phyloP scores from a whole-genome alignment of 2,329 filamentous ascomycete species.

The Rhynchosporium agropyri region DNA sequence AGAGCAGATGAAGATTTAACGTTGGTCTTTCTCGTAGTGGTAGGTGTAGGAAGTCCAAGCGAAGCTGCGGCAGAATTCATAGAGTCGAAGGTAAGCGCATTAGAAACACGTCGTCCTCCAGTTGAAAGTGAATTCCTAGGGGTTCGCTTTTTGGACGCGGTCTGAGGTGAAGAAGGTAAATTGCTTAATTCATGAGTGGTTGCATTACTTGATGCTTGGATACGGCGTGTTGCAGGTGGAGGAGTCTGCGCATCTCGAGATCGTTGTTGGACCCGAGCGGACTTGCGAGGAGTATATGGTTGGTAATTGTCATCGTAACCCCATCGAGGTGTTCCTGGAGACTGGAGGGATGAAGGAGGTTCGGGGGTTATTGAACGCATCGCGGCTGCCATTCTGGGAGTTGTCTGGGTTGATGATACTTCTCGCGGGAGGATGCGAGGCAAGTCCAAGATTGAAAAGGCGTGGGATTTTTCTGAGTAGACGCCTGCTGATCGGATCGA shows the following conservation, averaged over 20 bases:
- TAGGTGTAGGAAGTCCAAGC: slow-evolving; percentile 36
- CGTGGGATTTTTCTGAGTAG: too few relatives aligned
- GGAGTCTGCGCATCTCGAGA: slow-evolving; percentile 54
- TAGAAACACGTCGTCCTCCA: slow-evolving; percentile 52
- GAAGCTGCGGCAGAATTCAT: slow-evolving; percentile 47
- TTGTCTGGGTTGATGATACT: slow-evolving; percentile 14
- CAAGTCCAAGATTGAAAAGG: neutral
- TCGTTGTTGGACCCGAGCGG: slow-evolving; percentile 63
- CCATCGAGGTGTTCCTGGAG: slow-evolving; percentile 69
- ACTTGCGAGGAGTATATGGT: slow-evolving; percentile 73
- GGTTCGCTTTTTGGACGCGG: slow-evolving; percentile 35
- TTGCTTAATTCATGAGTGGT: slow-evolving; percentile 25
- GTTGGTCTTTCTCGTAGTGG: slow-evolving; percentile 34
- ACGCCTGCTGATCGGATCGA: neutral
- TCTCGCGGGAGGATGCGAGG: slow-evolving; percentile 2
- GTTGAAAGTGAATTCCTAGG: slow-evolving; percentile 41
- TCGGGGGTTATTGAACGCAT: slow-evolving; percentile 58
- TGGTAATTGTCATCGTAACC: slow-evolving; percentile 71
- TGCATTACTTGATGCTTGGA: slow-evolving; percentile 35
- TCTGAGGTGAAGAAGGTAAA: slow-evolving; percentile 36
- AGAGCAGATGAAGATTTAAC: slow-evolving; percentile 25
- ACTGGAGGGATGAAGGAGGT: slow-evolving; percentile 58
- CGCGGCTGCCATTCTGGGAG: slow-evolving; percentile 39
- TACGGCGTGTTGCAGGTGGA: slow-evolving; percentile 43
- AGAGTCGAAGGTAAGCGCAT: slow-evolving; percentile 49